Evolutionary conservation across 2,329 filamentous ascomycete genomes (phyloP), one percentile per base, ranked within the genome.

Genomic region (Beauveria australis): DNA sequence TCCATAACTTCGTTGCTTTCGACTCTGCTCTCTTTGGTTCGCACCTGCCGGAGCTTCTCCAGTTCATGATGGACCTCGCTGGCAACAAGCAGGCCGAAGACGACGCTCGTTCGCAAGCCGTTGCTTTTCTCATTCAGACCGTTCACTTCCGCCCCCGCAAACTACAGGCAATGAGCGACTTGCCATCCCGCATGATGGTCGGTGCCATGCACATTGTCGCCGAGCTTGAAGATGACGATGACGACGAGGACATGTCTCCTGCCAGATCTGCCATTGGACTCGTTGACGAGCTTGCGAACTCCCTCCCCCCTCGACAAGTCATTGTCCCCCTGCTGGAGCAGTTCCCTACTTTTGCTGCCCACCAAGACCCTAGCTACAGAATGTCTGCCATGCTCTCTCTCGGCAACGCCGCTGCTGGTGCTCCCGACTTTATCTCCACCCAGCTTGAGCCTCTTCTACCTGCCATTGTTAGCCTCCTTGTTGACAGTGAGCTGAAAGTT

Each of bases 361-460:
- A 85, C 70, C 76, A 81, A 62, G 83, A 95, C 69, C 83, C 92
- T 41, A 87, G 91, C 67, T 89, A 89, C 77, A 88, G 93, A 63
- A 89, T 93, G 75, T 92, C 93, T 59, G 92, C 90, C 75, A 94
- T 97, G 71, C 82, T 97, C 64, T 89, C 93, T 53, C 83, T 99
- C 5, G 93, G 93, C 62, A 95, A 93, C 79, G 93, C 91, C 67
- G 93, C 96, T 58, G 94, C 97, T 79, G 94, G 94, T 67, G 93
- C 94, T 33, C 94, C 94, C 18, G 94, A 99, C 74, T 99, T 97
- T 76, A 92, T 97, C 70, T 91, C 91, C 65, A 96, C 92, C 22
- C 94, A 99, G 76, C 84, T 97, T 64, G 82, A 88, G 69, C 84
- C 88, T 66, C 89, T 97, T 66, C 85, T 97, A 73, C 94, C 94